Conservation (phyloP, 2,329 filamentous ascomycete genomes). For the Paraphaeosphaeria minitans region DNA sequence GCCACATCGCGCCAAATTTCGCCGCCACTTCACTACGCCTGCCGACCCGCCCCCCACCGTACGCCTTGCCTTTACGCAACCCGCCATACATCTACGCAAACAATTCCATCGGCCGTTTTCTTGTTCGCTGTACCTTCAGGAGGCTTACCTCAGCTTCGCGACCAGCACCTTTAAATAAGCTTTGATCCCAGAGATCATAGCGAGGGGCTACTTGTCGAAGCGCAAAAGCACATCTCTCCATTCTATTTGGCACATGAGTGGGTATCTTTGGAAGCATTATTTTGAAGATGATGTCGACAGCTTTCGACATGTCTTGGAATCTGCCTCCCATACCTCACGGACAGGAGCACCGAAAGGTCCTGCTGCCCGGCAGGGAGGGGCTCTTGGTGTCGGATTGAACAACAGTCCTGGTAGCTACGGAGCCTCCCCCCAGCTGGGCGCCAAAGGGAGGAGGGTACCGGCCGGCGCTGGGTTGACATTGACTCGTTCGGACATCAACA, state of each 20-base stretch:
- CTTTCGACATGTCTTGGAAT: conserved; percentile 87
- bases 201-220: conserved; percentile 75
- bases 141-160: conserved; percentile 56
- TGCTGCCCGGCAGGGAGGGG: conserved; percentile 40
- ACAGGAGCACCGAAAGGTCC: conserved; percentile 58
- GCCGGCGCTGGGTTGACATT: conserved; percentile 46
- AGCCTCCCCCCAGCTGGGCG: conserved; percentile 51
- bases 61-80: conserved; percentile 1
- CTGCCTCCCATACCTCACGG: conserved; percentile 65
- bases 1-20: conserved; percentile 17
- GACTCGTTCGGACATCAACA: conserved; percentile 76
- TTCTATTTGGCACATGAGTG: conserved; percentile 75
- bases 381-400: conserved; percentile 40
- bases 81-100: conserved; percentile 19
- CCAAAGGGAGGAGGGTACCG: conserved; percentile 41
- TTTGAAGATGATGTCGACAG: conserved; percentile 97
- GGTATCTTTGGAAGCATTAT: conserved; percentile 94
- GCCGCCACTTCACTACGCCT: conserved; percentile 5
- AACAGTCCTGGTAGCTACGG: conserved; percentile 55
- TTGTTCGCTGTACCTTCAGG: conserved; percentile 32
- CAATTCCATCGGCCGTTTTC: conserved; percentile 31
- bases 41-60: conserved; percentile 2
- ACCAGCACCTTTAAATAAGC: conserved; percentile 82
- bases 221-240: conserved; percentile 53
- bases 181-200: conserved; percentile 87